Evolutionary conservation across 805 yeast genomes (phyloP).

Genomic region (Yarrowia sp.): DNA sequence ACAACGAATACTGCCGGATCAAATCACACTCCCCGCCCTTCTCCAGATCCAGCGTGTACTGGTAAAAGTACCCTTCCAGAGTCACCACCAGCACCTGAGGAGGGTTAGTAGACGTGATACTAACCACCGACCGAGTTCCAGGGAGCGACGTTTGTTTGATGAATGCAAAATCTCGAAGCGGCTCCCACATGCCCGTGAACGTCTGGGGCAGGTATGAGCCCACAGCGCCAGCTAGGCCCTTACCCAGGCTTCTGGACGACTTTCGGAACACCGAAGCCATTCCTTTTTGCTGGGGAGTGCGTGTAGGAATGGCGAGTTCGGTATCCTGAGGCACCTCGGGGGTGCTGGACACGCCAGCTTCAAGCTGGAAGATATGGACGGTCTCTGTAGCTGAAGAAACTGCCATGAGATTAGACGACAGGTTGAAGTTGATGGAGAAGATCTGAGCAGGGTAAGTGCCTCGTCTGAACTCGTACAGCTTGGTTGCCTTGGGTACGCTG

Average conservation of each 20-base stretch:
- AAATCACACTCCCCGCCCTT: constrained; percentile 91
- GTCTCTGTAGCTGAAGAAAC: constrained; percentile 90
- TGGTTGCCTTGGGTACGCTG: constrained; percentile 53
- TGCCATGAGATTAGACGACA: constrained; percentile 65
- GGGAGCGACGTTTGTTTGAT: constrained; percentile 58
- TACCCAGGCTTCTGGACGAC: constrained; percentile 38
- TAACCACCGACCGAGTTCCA: constrained; percentile 39
- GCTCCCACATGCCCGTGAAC: constrained; percentile 80
- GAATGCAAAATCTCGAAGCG: constrained; percentile 83
- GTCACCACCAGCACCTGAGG: constrained; percentile 65
- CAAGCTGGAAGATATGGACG: constrained; percentile 79
- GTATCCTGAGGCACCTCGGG: constrained; percentile 12
- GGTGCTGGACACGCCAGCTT: constrained; percentile 19
- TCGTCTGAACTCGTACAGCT: constrained; percentile 71
- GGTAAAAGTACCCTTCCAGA: constrained; percentile 74
- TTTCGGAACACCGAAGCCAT: constrained; percentile 39
- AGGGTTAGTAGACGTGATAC: constrained; percentile 38
- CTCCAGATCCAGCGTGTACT: constrained; percentile 78
- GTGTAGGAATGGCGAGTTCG: neutral
- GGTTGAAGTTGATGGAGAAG: constrained; percentile 70
- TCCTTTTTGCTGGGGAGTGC: constrained; percentile 28
- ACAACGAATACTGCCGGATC: constrained; percentile 63
- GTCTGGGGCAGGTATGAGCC: constrained; percentile 83
- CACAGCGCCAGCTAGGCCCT: constrained; percentile 66
- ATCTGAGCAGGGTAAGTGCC: constrained; percentile 85